phyloP scores from a whole-genome alignment of 148 eudicot genomes.

The Chenopodium berlandieri region DNA sequence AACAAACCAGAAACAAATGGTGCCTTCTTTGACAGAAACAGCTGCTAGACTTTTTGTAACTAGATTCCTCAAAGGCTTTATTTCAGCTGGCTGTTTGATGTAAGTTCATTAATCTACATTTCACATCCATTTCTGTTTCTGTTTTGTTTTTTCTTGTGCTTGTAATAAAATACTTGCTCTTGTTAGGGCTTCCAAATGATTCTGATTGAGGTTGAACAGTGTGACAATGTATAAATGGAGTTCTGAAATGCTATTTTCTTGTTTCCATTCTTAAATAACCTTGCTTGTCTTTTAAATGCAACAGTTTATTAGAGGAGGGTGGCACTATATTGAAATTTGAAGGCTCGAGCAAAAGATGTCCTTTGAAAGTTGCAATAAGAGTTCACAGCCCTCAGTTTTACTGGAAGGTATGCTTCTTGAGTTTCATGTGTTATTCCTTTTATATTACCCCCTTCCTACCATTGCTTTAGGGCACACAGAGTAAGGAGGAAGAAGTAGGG shows the following conservation, averaged over 20 bases:
- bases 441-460: too few relatives aligned
- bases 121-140: too few relatives aligned
- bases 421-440: neutral
- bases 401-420: constrained; percentile 65
- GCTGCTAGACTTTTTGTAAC: constrained; percentile 72
- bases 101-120: constrained; percentile 36
- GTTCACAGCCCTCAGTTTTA: constrained; percentile 83
- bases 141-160: too few relatives aligned
- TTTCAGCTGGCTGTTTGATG: constrained; percentile 73
- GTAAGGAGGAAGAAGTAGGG: too few relatives aligned
- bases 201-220: neutral
- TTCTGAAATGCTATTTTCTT: neutral
- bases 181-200: too few relatives aligned
- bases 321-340: constrained; percentile 68
- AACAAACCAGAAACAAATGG: constrained; percentile 84
- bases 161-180: too few relatives aligned
- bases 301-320: constrained; percentile 83
- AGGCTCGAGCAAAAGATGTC: constrained; percentile 47
- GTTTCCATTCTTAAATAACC: neutral
- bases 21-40: constrained; percentile 63
- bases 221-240: neutral
- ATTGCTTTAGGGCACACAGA: too few relatives aligned
- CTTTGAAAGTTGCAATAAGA: constrained; percentile 49
- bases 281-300: neutral
- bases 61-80: constrained; percentile 56